Conservation (phyloP, 179 eudicot genomes). For the Vitellaria paradoxa region DNA sequence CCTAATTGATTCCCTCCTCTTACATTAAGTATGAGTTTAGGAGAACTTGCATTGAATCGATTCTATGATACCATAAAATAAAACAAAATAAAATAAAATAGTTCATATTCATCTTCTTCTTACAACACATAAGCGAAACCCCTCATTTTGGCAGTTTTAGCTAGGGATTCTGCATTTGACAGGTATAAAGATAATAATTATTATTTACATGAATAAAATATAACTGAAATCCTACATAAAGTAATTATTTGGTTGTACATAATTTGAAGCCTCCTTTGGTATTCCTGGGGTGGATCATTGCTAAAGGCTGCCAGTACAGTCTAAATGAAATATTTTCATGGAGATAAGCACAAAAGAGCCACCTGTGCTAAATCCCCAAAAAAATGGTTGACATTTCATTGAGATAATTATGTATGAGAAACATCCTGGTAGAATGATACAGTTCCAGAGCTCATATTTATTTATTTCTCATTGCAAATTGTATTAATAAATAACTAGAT, state of each 20-base stretch:
- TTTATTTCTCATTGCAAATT: slow-evolving; percentile 5
- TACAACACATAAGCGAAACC: not conserved
- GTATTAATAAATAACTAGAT: not conserved
- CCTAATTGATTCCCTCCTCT: not conserved
- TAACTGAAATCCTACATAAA: not conserved
- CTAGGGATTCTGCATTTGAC: not conserved
- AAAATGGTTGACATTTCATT: not conserved
- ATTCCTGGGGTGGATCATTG: not conserved
- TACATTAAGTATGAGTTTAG: not conserved
- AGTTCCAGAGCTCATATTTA: not conserved
- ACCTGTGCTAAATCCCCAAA: not conserved
- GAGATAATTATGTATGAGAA: not conserved
- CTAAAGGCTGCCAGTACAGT: not conserved
- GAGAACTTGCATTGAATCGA: not conserved
- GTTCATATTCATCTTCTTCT: too few relatives aligned
- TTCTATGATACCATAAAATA: not conserved
- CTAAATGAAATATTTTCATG: not conserved
- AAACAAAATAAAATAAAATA: too few relatives aligned
- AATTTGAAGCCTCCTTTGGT: not conserved
- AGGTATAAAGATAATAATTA: not conserved
- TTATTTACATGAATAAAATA: not conserved
- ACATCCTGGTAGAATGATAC: slow-evolving; percentile 2
- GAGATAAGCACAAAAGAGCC: not conserved
- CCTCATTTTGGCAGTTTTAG: not conserved
- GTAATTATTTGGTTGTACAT: not conserved